Conservation (phyloP, 129 eudicot species). For the Lactuca saligna region DNA sequence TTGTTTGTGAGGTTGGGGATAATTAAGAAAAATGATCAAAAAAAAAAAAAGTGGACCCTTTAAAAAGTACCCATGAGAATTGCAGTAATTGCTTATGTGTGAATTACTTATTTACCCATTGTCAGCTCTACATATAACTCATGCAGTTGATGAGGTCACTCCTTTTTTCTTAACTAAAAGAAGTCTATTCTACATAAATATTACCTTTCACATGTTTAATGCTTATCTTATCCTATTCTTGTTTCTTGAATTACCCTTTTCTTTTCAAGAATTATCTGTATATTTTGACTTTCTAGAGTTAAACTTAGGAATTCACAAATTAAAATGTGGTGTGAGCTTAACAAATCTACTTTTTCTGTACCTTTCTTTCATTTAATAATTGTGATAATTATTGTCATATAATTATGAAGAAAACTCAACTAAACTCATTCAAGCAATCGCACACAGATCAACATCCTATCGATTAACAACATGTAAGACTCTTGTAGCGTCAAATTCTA, state of each 20-base stretch:
- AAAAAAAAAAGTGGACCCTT: neutral
- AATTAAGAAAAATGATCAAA: neutral
- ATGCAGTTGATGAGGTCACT: neutral
- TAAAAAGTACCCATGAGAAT: neutral
- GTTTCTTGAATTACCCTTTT: neutral
- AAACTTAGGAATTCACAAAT: neutral
- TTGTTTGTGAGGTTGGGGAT: neutral
- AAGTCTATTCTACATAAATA: neutral
- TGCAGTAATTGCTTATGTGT: neutral
- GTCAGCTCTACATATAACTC: neutral
- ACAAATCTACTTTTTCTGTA: neutral
- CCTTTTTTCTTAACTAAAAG: neutral
- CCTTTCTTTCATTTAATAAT: neutral
- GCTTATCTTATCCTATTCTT: neutral
- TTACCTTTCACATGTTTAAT: neutral
- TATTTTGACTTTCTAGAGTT: conserved; percentile 19
- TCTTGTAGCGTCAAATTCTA: conserved; percentile 83
- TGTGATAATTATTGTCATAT: conserved; percentile 5
- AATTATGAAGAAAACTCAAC: conserved; percentile 76
- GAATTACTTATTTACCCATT: neutral
- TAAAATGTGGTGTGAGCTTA: neutral
- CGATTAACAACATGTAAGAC: conserved; percentile 82
- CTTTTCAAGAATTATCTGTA: conserved; percentile 1
- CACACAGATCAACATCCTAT: conserved; percentile 68
- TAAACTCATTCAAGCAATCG: conserved; percentile 74